Evolutionary conservation across 805 yeast genomes (phyloP).

Genomic region (Cyberlindnera euphorbiae): DNA sequence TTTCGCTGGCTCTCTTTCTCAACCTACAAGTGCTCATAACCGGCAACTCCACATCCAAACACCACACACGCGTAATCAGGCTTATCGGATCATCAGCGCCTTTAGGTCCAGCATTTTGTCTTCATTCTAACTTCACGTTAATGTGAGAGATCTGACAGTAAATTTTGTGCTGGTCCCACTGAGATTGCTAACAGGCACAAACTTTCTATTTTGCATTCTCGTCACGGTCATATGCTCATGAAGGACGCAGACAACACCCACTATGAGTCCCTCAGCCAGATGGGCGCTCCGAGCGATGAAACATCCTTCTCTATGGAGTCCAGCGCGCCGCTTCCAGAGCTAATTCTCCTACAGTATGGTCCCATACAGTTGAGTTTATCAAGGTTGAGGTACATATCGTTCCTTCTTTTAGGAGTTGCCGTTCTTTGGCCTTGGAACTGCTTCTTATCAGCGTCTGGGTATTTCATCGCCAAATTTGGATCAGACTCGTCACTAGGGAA

Average conservation of each 20-base stretch:
- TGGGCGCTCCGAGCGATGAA: slow-evolving; percentile 3
- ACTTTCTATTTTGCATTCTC: too few species aligned
- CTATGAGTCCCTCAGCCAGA: slow-evolving; percentile 7
- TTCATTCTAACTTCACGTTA: too few species aligned
- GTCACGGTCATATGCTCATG: slow-evolving; percentile 7
- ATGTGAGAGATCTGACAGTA: too few species aligned
- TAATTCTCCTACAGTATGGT: slow-evolving; percentile 2
- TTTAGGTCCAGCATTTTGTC: too few species aligned
- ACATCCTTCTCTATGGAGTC: not conserved
- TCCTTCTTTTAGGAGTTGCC: slow-evolving; percentile 60
- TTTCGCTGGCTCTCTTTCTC: too few species aligned
- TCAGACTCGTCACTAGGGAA: slow-evolving; percentile 46
- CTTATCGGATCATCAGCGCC: too few species aligned
- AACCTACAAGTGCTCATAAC: too few species aligned
- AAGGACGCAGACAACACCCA: slow-evolving; percentile 10
- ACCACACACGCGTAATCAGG: too few species aligned
- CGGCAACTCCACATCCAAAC: too few species aligned
- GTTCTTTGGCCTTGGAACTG: slow-evolving; percentile 97
- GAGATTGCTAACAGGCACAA: too few species aligned
- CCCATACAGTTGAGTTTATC: slow-evolving; percentile 4
- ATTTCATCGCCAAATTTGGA: slow-evolving; percentile 53
- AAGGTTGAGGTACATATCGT: slow-evolving; percentile 9
- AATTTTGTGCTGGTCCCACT: too few species aligned
- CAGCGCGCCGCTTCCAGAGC: not conserved
- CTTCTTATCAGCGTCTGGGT: slow-evolving; percentile 79